phyloP scores from a whole-genome alignment of 176 grass and related monocot genomes.

The Oryza australiensis region DNA sequence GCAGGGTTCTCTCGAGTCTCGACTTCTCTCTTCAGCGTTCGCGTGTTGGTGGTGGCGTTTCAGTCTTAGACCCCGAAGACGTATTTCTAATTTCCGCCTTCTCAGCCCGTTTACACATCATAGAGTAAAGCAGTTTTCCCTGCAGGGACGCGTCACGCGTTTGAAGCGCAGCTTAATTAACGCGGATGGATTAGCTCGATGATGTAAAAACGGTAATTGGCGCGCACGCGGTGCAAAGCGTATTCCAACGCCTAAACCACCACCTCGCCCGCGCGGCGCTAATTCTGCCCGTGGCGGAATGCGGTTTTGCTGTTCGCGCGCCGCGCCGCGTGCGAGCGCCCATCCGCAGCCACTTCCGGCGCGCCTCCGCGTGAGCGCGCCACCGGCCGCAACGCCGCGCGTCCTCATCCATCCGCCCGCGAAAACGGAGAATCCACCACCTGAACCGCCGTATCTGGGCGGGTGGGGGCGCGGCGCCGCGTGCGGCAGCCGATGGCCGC shows the following conservation, averaged over 20 bases:
- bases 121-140: no score
- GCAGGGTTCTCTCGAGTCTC: not conserved
- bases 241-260: not conserved
- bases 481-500: no score
- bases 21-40: not conserved
- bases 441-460: no score
- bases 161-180: not conserved
- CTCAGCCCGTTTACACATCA: rapidly evolving
- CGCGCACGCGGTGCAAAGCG: not conserved
- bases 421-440: no score
- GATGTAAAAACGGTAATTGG: not conserved
- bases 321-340: no score
- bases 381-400: not conserved
- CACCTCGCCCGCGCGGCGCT: not conserved
- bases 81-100: not conserved
- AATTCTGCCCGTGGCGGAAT: not conserved
- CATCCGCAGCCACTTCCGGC: not conserved
- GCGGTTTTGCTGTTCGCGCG: not conserved
- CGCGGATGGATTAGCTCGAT: not conserved
- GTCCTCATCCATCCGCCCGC: not conserved
- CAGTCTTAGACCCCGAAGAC: not conserved
- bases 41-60: not conserved
- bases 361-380: not conserved
- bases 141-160: not conserved
- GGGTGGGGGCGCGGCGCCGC: no score